These are phyloP conservation scores for Candida palmyrensis DNA, from an alignment of 805 yeast species.

Conservation along the genomic window DNA sequence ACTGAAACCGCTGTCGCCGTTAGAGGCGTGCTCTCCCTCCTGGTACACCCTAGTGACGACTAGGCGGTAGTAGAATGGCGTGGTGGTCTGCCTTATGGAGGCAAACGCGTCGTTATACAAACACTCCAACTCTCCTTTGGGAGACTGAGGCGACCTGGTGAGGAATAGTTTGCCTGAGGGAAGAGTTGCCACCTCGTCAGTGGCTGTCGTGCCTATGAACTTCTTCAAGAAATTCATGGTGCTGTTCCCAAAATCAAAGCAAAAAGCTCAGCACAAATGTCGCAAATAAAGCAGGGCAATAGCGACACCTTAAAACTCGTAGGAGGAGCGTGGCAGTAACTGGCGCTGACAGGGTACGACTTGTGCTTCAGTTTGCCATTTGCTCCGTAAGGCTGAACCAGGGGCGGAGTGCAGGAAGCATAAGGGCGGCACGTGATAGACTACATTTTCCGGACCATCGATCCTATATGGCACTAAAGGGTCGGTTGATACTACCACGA, in stretches of 20 bases:
- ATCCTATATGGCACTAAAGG: no score
- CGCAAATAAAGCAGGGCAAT: no score
- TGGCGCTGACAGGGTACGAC: background rate
- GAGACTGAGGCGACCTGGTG: constrained; percentile 70
- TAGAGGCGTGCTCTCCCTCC: constrained; percentile 60
- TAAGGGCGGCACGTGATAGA: no score
- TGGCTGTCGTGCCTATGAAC: constrained; percentile 51
- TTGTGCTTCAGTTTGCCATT: background rate
- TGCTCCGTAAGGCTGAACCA: background rate
- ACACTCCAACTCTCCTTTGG: constrained; percentile 83
- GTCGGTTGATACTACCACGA: no score
- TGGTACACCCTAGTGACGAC: constrained; percentile 63
- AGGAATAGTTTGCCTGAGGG: constrained; percentile 79
- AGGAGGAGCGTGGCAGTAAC: background rate
- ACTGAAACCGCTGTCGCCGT: constrained; percentile 31
- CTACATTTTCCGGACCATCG: no score
- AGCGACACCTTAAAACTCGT: background rate
- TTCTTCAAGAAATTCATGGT: constrained; percentile 69
- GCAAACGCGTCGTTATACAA: constrained; percentile 77
- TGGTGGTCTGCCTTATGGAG: constrained; percentile 60
- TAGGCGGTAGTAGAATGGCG: constrained; percentile 63
- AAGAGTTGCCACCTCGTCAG: constrained; percentile 59
- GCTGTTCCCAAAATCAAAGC: no score
- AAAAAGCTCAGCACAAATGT: no score
- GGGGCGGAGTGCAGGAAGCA: background rate